Conservation (phyloP, 2,329 filamentous ascomycete species). For the Fusarium subtropicale region DNA sequence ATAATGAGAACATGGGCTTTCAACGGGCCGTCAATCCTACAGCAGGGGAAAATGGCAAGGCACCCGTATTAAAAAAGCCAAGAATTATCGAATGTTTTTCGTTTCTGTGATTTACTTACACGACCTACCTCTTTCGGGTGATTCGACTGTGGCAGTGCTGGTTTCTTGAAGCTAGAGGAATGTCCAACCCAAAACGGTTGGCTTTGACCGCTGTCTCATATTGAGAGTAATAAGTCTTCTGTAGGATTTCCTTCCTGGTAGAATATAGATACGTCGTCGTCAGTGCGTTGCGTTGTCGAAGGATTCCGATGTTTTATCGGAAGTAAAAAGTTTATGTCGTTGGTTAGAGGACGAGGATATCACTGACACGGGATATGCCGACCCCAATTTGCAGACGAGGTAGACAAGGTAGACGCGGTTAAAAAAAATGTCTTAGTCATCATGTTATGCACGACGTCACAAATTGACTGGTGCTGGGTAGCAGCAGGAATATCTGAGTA, state of each 20-base stretch:
- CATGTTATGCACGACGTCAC: conserved; percentile 34
- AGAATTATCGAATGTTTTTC: conserved; percentile 35
- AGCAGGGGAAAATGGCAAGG: conserved; percentile 10
- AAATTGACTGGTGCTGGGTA: conserved; percentile 12
- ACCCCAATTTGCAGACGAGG: not conserved
- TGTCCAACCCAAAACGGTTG: conserved; percentile 3
- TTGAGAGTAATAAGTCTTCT: not conserved
- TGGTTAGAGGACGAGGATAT: not conserved
- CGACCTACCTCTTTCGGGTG: conserved; percentile 34
- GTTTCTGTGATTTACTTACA: conserved; percentile 1
- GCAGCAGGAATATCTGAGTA: not conserved
- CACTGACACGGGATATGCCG: not conserved
- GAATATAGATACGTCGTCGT: not conserved
- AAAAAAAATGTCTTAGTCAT: conserved; percentile 30
- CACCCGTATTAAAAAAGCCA: conserved; percentile 15
- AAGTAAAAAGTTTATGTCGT: not conserved
- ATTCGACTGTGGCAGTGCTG: conserved; percentile 31
- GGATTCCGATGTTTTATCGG: not conserved
- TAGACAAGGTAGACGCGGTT: conserved; percentile 7
- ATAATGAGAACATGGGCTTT: not conserved
- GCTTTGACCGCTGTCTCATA: not conserved
- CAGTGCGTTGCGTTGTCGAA: not conserved
- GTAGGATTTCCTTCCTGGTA: not conserved
- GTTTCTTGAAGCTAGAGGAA: conserved; percentile 8
- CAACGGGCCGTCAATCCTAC: not conserved